Evolutionary conservation across 73 alveolate species (phyloP), one percentile per base, ranked within the genome.

Genomic region (Blepharisma stoltei): DNA sequence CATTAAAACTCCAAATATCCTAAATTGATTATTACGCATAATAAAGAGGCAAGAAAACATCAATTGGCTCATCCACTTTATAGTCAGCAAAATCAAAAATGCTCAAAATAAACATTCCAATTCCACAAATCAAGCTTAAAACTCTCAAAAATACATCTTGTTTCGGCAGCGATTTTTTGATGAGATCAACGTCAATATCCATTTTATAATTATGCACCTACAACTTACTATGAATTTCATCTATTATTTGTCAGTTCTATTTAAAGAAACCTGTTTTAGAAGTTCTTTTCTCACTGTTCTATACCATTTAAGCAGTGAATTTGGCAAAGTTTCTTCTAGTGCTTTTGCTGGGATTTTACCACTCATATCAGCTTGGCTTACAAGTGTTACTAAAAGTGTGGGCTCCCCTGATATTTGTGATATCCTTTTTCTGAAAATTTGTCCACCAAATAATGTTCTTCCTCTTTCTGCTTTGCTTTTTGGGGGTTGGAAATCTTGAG

Each of bases 21-120:
- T 60, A 20, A n/a, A 60, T 60, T n/a, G n/a, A 14, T 8, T 25
- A 5, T 8, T 60, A 60, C 73, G 46, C 73, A 60, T 60, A 60
- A 60, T 60, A 60, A 14, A 60, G 14, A n/a, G 73, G 73, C 5
- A 60, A 60, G 73, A 60, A n/a, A 60, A 60, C 73, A 60, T 60
- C 73, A 5, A 60, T 60, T 2, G 73, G 73, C 23, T n/a, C 48
- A 60, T 18, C 46, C 14, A 60, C 73, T 18, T 14, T 38, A 60
- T 60, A 60, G 45, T 25, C 46, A 8, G 23, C 23, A 25, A 60
- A 60, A 25, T 25, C 46, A 9, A 60, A 60, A 60, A 60, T 38
- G 46, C 73, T 14, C 11, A 60, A 25, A 60, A 60, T 60, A 14
- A 60, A 9, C 73, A 60, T 60, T 4, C 73, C 73, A 60, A 60